Evolutionary conservation across 2,329 filamentous ascomycete species (phyloP).

Genomic region (Aspergillus sp.): DNA sequence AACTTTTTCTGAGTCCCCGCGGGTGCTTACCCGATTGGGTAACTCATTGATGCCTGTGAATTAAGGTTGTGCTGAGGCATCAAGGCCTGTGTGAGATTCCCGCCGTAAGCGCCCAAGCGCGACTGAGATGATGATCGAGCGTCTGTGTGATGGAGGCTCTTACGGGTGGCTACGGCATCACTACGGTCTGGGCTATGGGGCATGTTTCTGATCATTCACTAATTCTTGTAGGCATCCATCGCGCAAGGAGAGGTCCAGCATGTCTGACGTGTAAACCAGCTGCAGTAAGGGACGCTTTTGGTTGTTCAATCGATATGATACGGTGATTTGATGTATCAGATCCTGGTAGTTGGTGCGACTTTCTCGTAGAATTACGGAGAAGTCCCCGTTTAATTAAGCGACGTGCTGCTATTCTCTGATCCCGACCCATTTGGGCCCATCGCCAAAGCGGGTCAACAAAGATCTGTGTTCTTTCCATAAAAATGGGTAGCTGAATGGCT

Average conservation of each 20-base stretch:
- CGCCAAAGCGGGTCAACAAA: background rate
- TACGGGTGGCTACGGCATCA: background rate
- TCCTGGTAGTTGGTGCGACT: background rate
- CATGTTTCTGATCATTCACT: background rate
- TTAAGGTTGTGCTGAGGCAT: slow-evolving; percentile 13
- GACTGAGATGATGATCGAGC: slow-evolving; percentile 8
- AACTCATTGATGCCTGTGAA: background rate
- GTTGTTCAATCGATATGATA: background rate
- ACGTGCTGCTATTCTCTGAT: background rate
- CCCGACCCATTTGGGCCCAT: background rate
- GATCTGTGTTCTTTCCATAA: background rate
- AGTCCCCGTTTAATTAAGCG: background rate
- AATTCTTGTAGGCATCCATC: background rate
- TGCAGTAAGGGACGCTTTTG: too few species aligned
- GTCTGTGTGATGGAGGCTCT: slow-evolving; percentile 10
- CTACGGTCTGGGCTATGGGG: background rate
- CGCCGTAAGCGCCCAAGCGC: slow-evolving; percentile 25
- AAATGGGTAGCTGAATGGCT: background rate
- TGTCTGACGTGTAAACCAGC: too few species aligned
- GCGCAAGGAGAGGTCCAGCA: background rate
- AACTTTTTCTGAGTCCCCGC: slow-evolving; percentile 25
- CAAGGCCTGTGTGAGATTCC: background rate
- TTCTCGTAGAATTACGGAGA: background rate
- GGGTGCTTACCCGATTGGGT: slow-evolving; percentile 26
- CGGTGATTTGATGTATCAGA: background rate